A percentile compares a stretch with the other conserved stretches of the same genome.
These are phyloP conservation scores for Flaveria ramosissima DNA, from an alignment of 129 eudicot species.

Conservation along the genomic window DNA sequence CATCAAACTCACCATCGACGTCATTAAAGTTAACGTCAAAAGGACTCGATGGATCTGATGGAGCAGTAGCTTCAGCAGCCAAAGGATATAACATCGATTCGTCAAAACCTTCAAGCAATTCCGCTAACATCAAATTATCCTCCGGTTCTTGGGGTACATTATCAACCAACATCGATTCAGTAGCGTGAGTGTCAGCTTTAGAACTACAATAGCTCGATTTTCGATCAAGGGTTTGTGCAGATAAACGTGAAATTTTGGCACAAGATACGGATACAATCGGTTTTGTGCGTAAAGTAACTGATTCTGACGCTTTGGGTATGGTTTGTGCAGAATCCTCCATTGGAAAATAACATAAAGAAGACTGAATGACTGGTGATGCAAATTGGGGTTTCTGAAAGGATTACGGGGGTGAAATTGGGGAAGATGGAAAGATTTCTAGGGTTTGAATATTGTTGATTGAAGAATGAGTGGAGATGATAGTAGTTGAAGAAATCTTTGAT, in stretches of 20 bases:
- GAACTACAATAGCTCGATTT: neutral
- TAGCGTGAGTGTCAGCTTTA: neutral
- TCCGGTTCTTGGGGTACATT: neutral
- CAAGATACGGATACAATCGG: neutral
- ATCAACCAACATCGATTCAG: neutral
- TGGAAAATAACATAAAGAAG: neutral
- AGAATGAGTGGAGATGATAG: neutral
- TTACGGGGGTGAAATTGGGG: neutral
- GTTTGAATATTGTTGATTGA: neutral
- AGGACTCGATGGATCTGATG: neutral
- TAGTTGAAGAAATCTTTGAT: neutral
- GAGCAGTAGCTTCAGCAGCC: slow-evolving; percentile 13
- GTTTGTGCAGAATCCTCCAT: neutral
- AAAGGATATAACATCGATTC: slow-evolving; percentile 4
- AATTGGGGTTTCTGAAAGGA: neutral
- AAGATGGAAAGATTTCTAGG: neutral
- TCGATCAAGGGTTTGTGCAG: slow-evolving; percentile 12
- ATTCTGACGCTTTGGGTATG: neutral
- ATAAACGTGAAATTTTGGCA: neutral
- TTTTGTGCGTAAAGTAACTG: neutral
- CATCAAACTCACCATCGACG: slow-evolving; percentile 27
- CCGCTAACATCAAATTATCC: slow-evolving; percentile 10
- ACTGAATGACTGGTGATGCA: neutral
- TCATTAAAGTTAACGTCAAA: neutral
- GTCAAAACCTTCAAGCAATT: slow-evolving; percentile 28